Evolutionary conservation across 768 basidiomycete genomes (phyloP), one percentile per base, ranked within the genome.

Genomic region (Lepiota subincarnata): DNA sequence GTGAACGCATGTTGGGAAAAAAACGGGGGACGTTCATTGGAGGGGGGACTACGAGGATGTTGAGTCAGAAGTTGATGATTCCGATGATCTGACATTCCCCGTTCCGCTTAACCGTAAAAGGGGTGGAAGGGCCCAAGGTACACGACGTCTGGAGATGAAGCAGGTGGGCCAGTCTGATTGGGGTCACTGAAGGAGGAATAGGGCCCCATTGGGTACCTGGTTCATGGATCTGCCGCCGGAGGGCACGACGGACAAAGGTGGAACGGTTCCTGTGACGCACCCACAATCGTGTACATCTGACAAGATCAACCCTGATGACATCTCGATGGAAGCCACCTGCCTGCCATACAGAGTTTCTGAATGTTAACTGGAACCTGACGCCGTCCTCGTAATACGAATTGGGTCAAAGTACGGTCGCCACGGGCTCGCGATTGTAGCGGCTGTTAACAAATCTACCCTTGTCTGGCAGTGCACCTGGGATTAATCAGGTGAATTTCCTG

Each of bases 231-330:
- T 65, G 63, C 68, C 69, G 68, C 60, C 68, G 68, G 68, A 63
- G 60, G 35, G 40, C 3, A 31, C 31, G 31, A 31, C 43, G 49
- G n/a, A 47, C 51, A 56, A n/a, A 55, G 51, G 57, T 53, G 51
- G 56, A 44, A 35, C 55, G 61, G 70, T 70, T 64, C 70, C 70
- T 71, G 70, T 73, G 71, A 73, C 71, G 70, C 66, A 64, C 56
- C 37, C 19, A 28, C 18, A 20, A 48, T 37, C 50, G 46, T 53
- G 34, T 48, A 35, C 41, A 37, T 53, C 47, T 36, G 38, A 26
- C 45, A 14, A 51, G 39, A 51, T 51, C 50, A 51, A 22, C 50
- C 50, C 50, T 51, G 39, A 51, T 43, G 41, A 51, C 42, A 52
- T 52, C 50, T 35, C 31, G 50, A 52, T 43, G 50, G 50, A 44